phyloP scores from a whole-genome alignment of 108 stramenopile genomes.

The Cafeteria roenbergensis region DNA sequence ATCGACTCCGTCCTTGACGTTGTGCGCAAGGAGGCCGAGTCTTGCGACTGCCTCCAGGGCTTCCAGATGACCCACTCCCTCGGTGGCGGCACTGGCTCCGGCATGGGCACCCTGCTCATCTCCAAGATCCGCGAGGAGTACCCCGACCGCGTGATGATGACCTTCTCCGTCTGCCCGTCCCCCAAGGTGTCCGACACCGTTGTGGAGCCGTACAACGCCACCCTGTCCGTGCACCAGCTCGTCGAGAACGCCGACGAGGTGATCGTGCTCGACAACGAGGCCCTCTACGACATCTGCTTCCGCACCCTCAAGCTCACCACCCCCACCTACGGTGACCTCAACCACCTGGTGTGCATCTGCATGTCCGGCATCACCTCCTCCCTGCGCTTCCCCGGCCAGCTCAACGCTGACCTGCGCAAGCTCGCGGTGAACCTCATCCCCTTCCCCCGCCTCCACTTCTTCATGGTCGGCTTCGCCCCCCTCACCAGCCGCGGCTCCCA shows the following conservation, averaged over 20 bases:
- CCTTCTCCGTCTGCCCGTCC: constrained; percentile 67
- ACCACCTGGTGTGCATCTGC: constrained; percentile 59
- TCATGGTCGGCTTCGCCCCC: constrained; percentile 62
- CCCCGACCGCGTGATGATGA: constrained; percentile 75
- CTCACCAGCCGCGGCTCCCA: constrained; percentile 48
- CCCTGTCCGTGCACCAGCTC: constrained; percentile 83
- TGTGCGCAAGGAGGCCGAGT: constrained; percentile 76
- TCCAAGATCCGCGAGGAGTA: constrained; percentile 86
- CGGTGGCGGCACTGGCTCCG: constrained; percentile 64
- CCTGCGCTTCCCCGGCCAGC: constrained; percentile 60
- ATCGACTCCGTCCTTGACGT: constrained; percentile 80
- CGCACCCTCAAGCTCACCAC: constrained; percentile 60
- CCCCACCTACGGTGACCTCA: constrained; percentile 61
- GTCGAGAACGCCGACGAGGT: constrained; percentile 90
- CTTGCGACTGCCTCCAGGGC: constrained; percentile 67
- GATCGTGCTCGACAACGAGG: constrained; percentile 87
- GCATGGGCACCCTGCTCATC: constrained; percentile 75
- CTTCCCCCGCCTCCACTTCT: constrained; percentile 66
- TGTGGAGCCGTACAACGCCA: constrained; percentile 71
- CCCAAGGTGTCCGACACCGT: constrained; percentile 72
- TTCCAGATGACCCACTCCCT: constrained; percentile 71
- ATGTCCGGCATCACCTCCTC: constrained; percentile 60
- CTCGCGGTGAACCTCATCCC: constrained; percentile 64
- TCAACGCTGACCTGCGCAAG: constrained; percentile 66
- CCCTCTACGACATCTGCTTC: constrained; percentile 79